Evolutionary conservation across 257 asterid genomes (phyloP), one percentile per base, ranked within the genome.

Genomic region (Rhazya stricta): DNA sequence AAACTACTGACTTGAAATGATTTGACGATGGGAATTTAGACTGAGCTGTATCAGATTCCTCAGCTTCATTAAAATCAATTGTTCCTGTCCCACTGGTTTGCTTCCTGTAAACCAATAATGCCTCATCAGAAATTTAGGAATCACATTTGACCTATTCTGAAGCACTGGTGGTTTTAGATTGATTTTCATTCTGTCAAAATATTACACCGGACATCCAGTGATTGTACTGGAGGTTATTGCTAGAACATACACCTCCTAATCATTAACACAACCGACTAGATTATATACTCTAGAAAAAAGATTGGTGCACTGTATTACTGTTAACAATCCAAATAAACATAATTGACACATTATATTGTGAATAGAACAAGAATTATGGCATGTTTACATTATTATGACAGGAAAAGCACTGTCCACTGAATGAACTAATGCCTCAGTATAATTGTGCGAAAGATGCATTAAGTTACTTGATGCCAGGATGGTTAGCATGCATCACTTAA

Each of bases 1-100:
- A 72, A 62, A 58, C 84, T 67, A 73, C 75, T 3, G 78, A 39
- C 79, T 68, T 76, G 18, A 76, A 68, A 76, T 76, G 74, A 39
- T 73, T 57, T 8, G 79, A 68, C 21, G 62, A 29, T 46, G 29
- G 60, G 54, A 76, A 68, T 39, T 56, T 60, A 37, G 79, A 80
- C 21, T 66, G 58, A 60, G 84, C 81, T 50, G 88, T 77, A 69
- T 76, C 81, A 21, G 75, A 71, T 74, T 82, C 81, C 70, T 81
- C 85, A 42, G 61, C 45, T 57, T 72, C 80, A 27, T 37, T 51
- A 30, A 79, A 71, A 74, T 72, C 78, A 67, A 72, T 57, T 63
- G 83, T 75, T 29, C 73, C 46, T 3, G 78, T 70, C 10, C 69
- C 77, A 48, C 83, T 81, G 78, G 27, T 16, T 78, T 79, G 82